Conservation (phyloP, 176 grass and related monocot genomes). For the Dactylis glomerata region DNA sequence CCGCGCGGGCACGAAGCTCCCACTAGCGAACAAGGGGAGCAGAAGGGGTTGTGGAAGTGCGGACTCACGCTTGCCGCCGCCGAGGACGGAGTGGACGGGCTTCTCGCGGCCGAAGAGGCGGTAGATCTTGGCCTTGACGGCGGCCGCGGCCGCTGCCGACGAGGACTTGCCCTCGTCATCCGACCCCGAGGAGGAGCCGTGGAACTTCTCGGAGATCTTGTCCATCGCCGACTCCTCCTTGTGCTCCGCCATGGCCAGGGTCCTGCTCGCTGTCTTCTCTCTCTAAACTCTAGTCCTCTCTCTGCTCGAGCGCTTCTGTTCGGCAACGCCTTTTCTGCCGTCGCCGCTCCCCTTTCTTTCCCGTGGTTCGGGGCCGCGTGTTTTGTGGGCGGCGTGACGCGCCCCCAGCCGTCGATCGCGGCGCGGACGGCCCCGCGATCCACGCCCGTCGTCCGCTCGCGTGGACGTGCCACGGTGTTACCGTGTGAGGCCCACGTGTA, state of each 20-base stretch:
- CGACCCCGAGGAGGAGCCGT: constrained; percentile 48
- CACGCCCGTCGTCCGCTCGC: neutral
- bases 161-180: constrained; percentile 38
- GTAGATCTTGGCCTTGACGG: constrained; percentile 66
- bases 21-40: neutral
- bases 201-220: constrained; percentile 59
- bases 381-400: neutral
- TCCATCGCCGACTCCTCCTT: constrained; percentile 59
- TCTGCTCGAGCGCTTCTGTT: neutral
- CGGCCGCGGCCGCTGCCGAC: neutral
- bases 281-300: no score
- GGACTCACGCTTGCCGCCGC: constrained; percentile 54
- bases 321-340: neutral
- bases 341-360: neutral
- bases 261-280: neutral
- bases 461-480: neutral
- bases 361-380: neutral
- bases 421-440: neutral
- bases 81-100: constrained; percentile 62
- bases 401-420: neutral
- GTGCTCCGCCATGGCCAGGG: constrained; percentile 59
- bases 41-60: neutral
- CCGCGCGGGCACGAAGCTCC: neutral
- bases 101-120: constrained; percentile 66
- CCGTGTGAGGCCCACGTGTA: neutral